Percentiles rank a stretch among this genome's conserved stretches.
These are phyloP conservation scores for Saccharata proteae DNA, from an alignment of 2,329 filamentous ascomycete species.

Conservation along the genomic window DNA sequence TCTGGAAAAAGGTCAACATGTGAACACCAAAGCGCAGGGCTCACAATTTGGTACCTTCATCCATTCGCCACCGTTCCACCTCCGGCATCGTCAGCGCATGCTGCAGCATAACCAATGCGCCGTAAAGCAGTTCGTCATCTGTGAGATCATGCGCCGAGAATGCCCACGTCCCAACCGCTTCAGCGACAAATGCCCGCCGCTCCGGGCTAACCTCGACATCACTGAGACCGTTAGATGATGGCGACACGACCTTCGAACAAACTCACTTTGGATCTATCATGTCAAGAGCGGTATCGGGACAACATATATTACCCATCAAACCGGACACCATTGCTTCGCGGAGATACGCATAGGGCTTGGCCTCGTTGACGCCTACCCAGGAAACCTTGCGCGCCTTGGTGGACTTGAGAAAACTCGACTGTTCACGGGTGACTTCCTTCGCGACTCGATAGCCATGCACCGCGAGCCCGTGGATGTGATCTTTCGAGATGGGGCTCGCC, in stretches of 20 bases:
- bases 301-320: conserved; percentile 82
- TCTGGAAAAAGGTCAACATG: conserved; percentile 36
- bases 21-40: conserved; percentile 3
- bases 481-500: conserved; percentile 61
- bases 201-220: conserved; percentile 57
- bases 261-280: conserved; percentile 49
- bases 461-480: conserved; percentile 62
- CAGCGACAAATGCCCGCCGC: conserved; percentile 52
- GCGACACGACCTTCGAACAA: conserved; percentile 1
- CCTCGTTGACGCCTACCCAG: conserved; percentile 79
- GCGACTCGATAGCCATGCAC: conserved; percentile 76
- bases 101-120: conserved; percentile 76
- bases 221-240: conserved; percentile 28
- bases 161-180: conserved; percentile 65
- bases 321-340: conserved; percentile 88
- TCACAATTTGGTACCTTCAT: conserved; percentile 51
- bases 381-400: conserved; percentile 72
- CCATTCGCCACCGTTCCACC: conserved; percentile 67
- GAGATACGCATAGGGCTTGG: conserved; percentile 78
- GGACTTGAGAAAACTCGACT: conserved; percentile 57
- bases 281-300: conserved; percentile 49
- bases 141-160: conserved; percentile 84
- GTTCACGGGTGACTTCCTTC: conserved; percentile 62
- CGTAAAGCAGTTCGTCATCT: conserved; percentile 82
- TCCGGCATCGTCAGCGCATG: conserved; percentile 76